Conservation (phyloP, 441 rosid species). For the Hypseocharis bilobata region DNA sequence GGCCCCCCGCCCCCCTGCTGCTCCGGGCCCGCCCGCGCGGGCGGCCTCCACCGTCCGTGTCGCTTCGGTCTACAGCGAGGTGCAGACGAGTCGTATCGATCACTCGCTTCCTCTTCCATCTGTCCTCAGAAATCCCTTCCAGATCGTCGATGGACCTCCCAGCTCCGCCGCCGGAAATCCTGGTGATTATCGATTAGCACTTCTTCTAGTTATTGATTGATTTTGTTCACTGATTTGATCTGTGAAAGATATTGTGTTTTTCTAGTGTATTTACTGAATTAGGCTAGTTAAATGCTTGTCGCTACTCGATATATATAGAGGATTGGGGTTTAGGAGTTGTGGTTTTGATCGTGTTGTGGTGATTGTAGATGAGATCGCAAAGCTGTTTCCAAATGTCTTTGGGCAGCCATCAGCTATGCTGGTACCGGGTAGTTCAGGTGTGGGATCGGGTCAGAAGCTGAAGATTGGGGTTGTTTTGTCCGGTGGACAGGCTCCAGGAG, state of each 20-base stretch:
- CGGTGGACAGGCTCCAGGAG: conserved; percentile 99
- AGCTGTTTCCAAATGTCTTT: conserved; percentile 72
- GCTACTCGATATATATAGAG: no score
- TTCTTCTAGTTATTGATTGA: no score
- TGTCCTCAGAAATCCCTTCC: conserved; percentile 55
- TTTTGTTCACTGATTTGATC: no score
- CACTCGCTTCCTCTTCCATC: conserved; percentile 78
- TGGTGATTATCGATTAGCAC: conserved; percentile 37
- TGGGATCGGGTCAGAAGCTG: conserved; percentile 41
- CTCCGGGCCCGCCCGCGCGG: conserved; percentile 29
- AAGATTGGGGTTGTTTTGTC: conserved; percentile 92
- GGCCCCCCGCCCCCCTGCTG: no score
- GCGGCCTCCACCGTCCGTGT: conserved; percentile 36
- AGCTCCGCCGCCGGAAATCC: conserved; percentile 93
- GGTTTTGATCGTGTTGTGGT: conserved; percentile 12
- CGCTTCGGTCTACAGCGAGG: conserved; percentile 77
- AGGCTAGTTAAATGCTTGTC: no score
- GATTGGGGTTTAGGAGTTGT: conserved; percentile 2
- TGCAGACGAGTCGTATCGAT: conserved; percentile 69
- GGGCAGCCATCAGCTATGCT: conserved; percentile 74
- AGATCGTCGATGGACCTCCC: conserved; percentile 69
- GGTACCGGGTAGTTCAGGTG: conserved; percentile 36
- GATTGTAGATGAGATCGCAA: conserved; percentile 69
- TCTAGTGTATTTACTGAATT: no score
- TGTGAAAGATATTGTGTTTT: no score